Conservation (phyloP, 768 basidiomycete genomes). For the Naganishia vishniacii region DNA sequence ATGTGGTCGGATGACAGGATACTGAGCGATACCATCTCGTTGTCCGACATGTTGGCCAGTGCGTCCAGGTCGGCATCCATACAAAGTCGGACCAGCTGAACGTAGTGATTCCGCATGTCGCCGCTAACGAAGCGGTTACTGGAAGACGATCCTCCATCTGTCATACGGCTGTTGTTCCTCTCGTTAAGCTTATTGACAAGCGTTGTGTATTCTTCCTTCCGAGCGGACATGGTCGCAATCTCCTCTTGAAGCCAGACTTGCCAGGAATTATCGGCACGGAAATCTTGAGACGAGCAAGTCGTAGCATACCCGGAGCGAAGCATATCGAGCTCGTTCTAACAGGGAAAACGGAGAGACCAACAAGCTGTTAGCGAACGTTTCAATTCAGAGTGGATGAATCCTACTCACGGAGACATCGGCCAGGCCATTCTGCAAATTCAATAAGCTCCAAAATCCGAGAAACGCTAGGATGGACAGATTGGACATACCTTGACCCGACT, state of each 20-base stretch:
- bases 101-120: slow-evolving; percentile 59
- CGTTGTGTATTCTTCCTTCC: slow-evolving; percentile 11
- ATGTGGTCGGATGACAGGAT: slow-evolving; percentile 76
- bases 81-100: slow-evolving; percentile 73
- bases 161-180: slow-evolving; percentile 8
- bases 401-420: not conserved
- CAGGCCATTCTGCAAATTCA: slow-evolving; percentile 9
- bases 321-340: slow-evolving; percentile 6
- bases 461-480: no score
- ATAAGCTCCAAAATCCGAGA: no score
- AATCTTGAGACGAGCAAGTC: slow-evolving; percentile 4
- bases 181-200: slow-evolving; percentile 15
- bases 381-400: not conserved
- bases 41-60: slow-evolving; percentile 79
- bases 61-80: slow-evolving; percentile 77
- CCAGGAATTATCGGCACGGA: not conserved
- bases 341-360: not conserved
- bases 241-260: slow-evolving; percentile 6
- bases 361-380: not conserved
- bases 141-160: slow-evolving; percentile 74
- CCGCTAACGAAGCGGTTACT: slow-evolving; percentile 53
- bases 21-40: slow-evolving; percentile 89
- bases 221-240: not conserved
- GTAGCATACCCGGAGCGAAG: slow-evolving; percentile 4
- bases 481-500: slow-evolving; percentile 7